Percentiles rank a stretch among this genome's conserved stretches.
phyloP scores from a whole-genome alignment of 1,284 basidiomycete species.

The Apiotrichum sp. region DNA sequence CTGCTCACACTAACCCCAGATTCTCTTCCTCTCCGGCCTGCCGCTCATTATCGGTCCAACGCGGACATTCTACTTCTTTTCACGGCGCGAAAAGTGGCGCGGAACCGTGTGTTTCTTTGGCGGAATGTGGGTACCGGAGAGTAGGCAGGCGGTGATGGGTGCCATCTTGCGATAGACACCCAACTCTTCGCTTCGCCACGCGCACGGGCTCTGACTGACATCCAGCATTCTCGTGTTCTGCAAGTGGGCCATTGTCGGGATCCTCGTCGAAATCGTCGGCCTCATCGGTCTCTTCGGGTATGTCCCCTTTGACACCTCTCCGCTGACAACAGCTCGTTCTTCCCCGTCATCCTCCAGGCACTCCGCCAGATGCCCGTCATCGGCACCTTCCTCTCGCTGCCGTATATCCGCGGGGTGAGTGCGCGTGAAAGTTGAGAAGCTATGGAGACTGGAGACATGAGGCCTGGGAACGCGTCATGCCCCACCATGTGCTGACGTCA shows the following conservation, averaged over 20 bases:
- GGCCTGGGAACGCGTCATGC: neutral
- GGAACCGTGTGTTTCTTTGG: conserved; percentile 90
- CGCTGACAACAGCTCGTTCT: conserved; percentile 75
- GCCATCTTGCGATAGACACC: too few species aligned
- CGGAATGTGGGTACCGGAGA: conserved; percentile 55
- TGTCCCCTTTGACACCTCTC: conserved; percentile 42
- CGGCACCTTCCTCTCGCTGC: conserved; percentile 77
- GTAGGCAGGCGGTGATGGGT: too few species aligned
- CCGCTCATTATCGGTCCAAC: conserved; percentile 91
- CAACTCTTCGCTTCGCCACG: too few species aligned
- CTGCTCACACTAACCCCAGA: conserved; percentile 49
- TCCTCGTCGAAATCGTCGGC: conserved; percentile 89
- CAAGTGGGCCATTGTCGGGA: conserved; percentile 90
- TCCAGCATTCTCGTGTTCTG: conserved; percentile 53
- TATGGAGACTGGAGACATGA: too few species aligned
- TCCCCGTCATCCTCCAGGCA: conserved; percentile 96
- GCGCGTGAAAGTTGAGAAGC: too few species aligned
- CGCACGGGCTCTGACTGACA: neutral
- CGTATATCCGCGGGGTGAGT: conserved; percentile 61
- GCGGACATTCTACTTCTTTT: conserved; percentile 98
- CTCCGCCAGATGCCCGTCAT: conserved; percentile 89
- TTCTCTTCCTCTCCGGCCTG: conserved; percentile 84
- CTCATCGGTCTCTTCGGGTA: conserved; percentile 98
- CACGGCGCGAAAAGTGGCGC: conserved; percentile 87
- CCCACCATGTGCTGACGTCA: conserved; percentile 2